Conservation (phyloP, 805 yeast species). For the Wickerhamomyces queroliae region DNA sequence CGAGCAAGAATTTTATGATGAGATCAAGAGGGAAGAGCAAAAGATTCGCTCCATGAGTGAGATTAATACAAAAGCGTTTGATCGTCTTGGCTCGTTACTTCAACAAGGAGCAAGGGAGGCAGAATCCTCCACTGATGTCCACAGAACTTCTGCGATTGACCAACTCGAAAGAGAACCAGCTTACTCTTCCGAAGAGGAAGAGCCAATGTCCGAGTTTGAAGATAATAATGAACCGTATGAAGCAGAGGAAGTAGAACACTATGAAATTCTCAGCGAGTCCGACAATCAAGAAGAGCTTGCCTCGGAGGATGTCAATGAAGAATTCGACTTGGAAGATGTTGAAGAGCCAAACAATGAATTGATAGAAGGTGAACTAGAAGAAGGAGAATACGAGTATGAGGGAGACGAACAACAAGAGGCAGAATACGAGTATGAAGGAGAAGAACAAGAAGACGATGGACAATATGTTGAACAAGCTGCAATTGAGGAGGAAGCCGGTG, state of each 20-base stretch:
- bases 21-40: constrained; percentile 26
- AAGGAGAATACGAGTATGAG: constrained; percentile 17
- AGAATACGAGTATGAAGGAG: constrained; percentile 19
- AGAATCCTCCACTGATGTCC: no score
- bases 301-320: no score
- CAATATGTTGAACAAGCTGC: constrained; percentile 22
- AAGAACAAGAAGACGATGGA: constrained; percentile 25
- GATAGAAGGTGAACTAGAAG: constrained; percentile 22
- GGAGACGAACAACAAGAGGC: constrained; percentile 6
- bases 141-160: no score
- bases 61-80: constrained; percentile 17
- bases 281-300: no score
- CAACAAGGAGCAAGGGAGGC: no score
- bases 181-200: no score
- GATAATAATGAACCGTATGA: no score
- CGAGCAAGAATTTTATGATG: constrained; percentile 30
- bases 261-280: no score
- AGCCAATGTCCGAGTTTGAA: no score
- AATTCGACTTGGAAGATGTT: no score
- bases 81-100: constrained; percentile 13
- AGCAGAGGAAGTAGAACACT: no score
- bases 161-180: no score
- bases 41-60: constrained; percentile 17
- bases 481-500: constrained; percentile 5
- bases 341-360: not conserved